Evolutionary conservation across 495 filamentous ascomycete species (phyloP).

Genomic region (Letharia lupina): DNA sequence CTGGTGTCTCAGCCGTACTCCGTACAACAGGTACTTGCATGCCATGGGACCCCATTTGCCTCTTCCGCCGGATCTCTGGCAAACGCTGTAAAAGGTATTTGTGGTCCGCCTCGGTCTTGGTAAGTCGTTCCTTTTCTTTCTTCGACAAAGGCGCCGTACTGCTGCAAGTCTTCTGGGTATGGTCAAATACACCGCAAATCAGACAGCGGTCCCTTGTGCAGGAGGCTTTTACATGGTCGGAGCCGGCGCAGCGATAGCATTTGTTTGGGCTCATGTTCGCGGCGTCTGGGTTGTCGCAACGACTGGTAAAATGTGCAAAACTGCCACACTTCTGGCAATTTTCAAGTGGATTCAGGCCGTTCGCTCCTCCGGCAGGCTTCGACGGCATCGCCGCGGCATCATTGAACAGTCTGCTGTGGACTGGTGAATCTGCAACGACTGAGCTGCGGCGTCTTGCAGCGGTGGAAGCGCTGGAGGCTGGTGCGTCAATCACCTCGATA

Average conservation of each 20-base stretch:
- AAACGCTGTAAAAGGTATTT: conserved; percentile 29
- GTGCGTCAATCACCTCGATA: conserved; percentile 41
- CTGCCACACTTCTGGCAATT: conserved; percentile 44
- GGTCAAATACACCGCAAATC: conserved; percentile 42
- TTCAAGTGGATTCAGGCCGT: conserved; percentile 37
- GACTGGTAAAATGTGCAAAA: conserved; percentile 37
- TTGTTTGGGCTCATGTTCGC: conserved; percentile 31
- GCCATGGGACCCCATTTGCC: conserved; percentile 41
- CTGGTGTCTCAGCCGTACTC: conserved; percentile 26
- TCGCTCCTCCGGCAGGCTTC: conserved; percentile 40
- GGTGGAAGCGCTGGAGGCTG: conserved; percentile 7
- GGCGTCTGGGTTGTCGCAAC: conserved; percentile 42
- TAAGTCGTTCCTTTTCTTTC: conserved; percentile 30
- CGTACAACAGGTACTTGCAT: conserved; percentile 40
- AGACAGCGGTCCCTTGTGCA: conserved; percentile 40
- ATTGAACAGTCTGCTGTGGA: not conserved
- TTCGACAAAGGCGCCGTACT: conserved; percentile 31
- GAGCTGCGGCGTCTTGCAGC: conserved; percentile 26
- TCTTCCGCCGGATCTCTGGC: conserved; percentile 35
- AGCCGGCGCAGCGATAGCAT: conserved; percentile 39
- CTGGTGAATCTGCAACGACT: conserved; percentile 22
- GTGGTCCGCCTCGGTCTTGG: conserved; percentile 31
- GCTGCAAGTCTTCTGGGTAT: conserved; percentile 31
- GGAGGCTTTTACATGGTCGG: conserved; percentile 33
- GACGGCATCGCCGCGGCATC: conserved; percentile 22